Conservation (phyloP, 192 early-diverging fungal species). For the Podila epicladia region DNA sequence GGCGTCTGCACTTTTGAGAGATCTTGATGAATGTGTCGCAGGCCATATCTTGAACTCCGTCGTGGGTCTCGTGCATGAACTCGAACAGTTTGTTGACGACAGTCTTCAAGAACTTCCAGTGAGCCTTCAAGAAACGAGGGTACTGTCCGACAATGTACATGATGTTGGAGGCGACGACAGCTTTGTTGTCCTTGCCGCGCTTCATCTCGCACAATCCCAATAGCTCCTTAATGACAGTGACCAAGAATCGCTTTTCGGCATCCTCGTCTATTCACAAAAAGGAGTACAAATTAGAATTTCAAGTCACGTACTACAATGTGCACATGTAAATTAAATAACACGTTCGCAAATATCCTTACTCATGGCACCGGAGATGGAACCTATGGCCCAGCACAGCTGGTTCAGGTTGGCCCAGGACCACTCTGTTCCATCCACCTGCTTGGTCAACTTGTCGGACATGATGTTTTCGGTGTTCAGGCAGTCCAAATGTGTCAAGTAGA, state of each 20-base stretch:
- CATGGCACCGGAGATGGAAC: slow-evolving; percentile 98
- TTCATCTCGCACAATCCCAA: slow-evolving; percentile 96
- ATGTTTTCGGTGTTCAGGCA: slow-evolving; percentile 93
- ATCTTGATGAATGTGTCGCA: slow-evolving; percentile 99
- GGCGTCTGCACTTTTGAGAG: slow-evolving; percentile 95
- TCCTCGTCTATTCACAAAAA: slow-evolving; percentile 74
- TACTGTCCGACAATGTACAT: slow-evolving; percentile 99
- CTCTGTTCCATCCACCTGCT: slow-evolving; percentile 96
- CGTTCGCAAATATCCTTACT: slow-evolving; percentile 25
- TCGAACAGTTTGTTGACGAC: slow-evolving; percentile 99
- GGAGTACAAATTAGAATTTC: not conserved
- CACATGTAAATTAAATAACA: not conserved
- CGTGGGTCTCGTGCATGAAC: slow-evolving; percentile 99
- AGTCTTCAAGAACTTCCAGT: slow-evolving; percentile 99
- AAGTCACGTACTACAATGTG: no score
- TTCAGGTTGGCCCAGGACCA: slow-evolving; percentile 99
- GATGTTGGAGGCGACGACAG: slow-evolving; percentile 98
- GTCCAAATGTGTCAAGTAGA: slow-evolving; percentile 98
- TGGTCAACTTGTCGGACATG: slow-evolving; percentile 92
- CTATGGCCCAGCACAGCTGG: slow-evolving; percentile 99
- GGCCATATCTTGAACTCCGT: slow-evolving; percentile 99
- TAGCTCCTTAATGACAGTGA: slow-evolving; percentile 98
- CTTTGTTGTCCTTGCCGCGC: slow-evolving; percentile 99
- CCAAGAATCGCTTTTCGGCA: slow-evolving; percentile 96
- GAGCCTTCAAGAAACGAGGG: slow-evolving; percentile 99